Percentiles rank a stretch among this genome's conserved stretches.
These are phyloP conservation scores for Chamaecrista fasciculata DNA, from an alignment of 306 rosid species.

Conservation along the genomic window DNA sequence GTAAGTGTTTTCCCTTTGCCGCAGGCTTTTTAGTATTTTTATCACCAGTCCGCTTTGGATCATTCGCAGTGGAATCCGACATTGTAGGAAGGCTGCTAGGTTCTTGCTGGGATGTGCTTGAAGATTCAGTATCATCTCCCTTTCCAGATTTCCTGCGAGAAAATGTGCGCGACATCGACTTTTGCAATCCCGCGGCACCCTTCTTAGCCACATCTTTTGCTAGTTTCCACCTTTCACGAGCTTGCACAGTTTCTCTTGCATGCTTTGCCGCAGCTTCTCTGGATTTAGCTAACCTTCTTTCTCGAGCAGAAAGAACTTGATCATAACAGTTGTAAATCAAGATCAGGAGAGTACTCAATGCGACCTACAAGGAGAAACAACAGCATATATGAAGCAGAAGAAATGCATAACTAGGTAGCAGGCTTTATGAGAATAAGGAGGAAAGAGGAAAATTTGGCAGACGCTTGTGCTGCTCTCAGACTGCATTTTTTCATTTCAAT, in stretches of 20 bases:
- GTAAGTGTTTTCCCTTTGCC: conserved; percentile 42
- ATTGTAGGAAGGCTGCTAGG: conserved; percentile 45
- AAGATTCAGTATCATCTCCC: conserved; percentile 36
- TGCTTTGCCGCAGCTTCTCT: conserved; percentile 58
- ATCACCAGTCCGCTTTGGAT: conserved; percentile 48
- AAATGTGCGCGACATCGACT: conserved; percentile 40
- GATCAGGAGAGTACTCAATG: conserved; percentile 44
- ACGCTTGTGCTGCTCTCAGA: neutral
- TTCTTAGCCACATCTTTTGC: conserved; percentile 47
- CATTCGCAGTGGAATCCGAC: conserved; percentile 36
- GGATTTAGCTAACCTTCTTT: conserved; percentile 49
- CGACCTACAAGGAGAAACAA: conserved; percentile 38
- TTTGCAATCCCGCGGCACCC: conserved; percentile 35
- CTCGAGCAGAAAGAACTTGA: conserved; percentile 50
- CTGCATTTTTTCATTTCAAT: neutral
- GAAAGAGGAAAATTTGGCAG: neutral
- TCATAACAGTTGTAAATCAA: conserved; percentile 49
- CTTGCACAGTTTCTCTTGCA: conserved; percentile 56
- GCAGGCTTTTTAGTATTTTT: conserved; percentile 47
- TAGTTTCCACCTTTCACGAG: conserved; percentile 55
- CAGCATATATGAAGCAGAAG: neutral
- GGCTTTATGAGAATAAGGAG: neutral
- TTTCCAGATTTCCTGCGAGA: conserved; percentile 41
- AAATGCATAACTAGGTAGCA: neutral
- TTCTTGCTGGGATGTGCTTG: conserved; percentile 34